Percentiles rank a stretch among this genome's conserved stretches.
Evolutionary conservation across 2,329 filamentous ascomycete genomes (phyloP).

Genomic region (Aciculosporium take): DNA sequence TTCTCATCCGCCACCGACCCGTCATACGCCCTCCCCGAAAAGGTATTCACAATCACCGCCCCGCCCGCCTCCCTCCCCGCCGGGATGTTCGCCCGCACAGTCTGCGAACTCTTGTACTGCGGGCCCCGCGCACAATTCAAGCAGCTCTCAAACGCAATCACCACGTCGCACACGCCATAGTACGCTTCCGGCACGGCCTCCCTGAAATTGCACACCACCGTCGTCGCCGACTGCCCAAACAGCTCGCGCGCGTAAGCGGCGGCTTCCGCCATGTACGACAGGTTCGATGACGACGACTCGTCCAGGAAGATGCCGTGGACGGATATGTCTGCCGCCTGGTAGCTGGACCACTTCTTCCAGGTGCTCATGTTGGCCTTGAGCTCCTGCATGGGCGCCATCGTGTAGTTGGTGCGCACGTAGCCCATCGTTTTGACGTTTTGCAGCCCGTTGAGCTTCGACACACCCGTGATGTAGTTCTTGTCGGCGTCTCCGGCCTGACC

Average conservation of each 20-base stretch:
- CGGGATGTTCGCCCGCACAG: slow-evolving; percentile 9
- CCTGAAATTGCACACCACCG: slow-evolving; percentile 13
- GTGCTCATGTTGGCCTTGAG: slow-evolving; percentile 11
- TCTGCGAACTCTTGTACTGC: slow-evolving; percentile 9
- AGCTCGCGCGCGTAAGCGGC: slow-evolving; percentile 7
- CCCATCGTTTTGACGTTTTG: slow-evolving; percentile 12
- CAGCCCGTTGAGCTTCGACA: slow-evolving; percentile 11
- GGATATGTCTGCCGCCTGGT: slow-evolving; percentile 6
- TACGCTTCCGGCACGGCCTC: slow-evolving; percentile 5
- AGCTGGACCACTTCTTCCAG: slow-evolving; percentile 10
- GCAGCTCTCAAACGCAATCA: slow-evolving; percentile 14
- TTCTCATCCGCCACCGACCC: slow-evolving; percentile 3
- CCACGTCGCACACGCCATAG: slow-evolving; percentile 13
- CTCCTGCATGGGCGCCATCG: slow-evolving; percentile 7
- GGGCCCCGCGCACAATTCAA: slow-evolving; percentile 8
- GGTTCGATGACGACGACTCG: slow-evolving; percentile 7
- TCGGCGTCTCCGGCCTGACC: slow-evolving; percentile 11
- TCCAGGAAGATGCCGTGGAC: slow-evolving; percentile 14
- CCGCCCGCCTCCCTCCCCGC: slow-evolving; percentile 1
- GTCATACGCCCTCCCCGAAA: slow-evolving; percentile 8
- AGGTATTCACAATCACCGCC: slow-evolving; percentile 10
- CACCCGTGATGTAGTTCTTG: slow-evolving; percentile 11
- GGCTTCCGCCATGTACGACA: slow-evolving; percentile 10
- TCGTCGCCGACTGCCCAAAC: slow-evolving; percentile 6
- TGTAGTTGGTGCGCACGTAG: slow-evolving; percentile 13